A percentile compares a stretch with the other conserved stretches of the same genome.
Conservation (phyloP, 225 moss, liverwort and hornwort genomes). For the Asterella californica region DNA sequence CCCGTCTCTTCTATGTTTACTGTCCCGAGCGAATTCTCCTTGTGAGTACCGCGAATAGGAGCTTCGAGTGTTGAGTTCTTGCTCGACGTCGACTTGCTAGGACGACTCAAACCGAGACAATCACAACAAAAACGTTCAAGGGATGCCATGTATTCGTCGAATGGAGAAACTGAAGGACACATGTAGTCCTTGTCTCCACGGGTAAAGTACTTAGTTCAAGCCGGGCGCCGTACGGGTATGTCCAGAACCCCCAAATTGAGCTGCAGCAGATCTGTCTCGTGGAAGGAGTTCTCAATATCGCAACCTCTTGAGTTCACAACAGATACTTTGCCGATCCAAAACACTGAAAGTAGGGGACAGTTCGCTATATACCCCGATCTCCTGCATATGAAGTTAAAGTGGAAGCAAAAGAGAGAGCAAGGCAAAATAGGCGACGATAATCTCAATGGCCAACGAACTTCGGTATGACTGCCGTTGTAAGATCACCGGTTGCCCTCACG, state of each 20-base stretch:
- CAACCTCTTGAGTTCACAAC: not conserved
- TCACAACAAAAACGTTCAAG: slow-evolving; percentile 24
- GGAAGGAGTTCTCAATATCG: not conserved
- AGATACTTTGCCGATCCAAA: not conserved
- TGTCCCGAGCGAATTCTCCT: slow-evolving; percentile 19
- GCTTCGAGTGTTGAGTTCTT: slow-evolving; percentile 8
- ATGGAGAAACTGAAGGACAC: slow-evolving; percentile 7
- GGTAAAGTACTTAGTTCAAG: not conserved
- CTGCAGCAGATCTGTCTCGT: not conserved
- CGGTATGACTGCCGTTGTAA: not conserved
- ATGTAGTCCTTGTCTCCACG: not conserved
- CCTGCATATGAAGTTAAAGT: not conserved
- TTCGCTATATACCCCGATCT: not conserved
- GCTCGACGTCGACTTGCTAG: slow-evolving; percentile 5
- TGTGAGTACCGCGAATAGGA: not conserved
- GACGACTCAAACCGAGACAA: slow-evolving; percentile 29
- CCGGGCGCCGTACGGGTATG: not conserved
- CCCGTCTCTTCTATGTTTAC: slow-evolving; percentile 15
- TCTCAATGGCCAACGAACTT: not conserved
- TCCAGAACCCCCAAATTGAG: not conserved
- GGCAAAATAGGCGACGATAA: not conserved
- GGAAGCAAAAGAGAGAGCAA: not conserved
- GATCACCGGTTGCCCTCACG: no score
- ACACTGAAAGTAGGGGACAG: not conserved
- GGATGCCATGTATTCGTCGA: slow-evolving; percentile 33